Conservation (phyloP, 495 filamentous ascomycete genomes). For the Hypoxylon intermedium region DNA sequence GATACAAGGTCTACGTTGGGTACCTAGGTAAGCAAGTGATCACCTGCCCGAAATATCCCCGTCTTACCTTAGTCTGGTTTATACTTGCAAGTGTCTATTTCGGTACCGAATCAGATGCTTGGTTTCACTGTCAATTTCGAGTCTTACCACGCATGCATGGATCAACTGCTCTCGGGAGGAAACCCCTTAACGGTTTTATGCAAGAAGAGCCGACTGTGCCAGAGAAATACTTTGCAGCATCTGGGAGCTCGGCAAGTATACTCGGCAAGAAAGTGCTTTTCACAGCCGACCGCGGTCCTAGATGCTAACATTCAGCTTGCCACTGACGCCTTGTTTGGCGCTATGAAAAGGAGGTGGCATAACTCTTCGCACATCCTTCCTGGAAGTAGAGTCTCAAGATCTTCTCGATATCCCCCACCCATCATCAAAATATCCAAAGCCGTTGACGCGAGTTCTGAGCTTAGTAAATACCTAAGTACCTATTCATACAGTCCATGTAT, state of each 20-base stretch:
- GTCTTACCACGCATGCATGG: too few relatives aligned
- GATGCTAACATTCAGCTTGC: slow-evolving; percentile 16
- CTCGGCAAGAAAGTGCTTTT: slow-evolving; percentile 24
- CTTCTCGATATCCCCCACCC: slow-evolving; percentile 10
- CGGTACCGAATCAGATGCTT: too few relatives aligned
- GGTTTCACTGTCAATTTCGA: too few relatives aligned
- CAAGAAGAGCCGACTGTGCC: slow-evolving; percentile 16
- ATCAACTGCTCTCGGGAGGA: not conserved
- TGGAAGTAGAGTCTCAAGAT: slow-evolving; percentile 14
- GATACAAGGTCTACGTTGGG: slow-evolving; percentile 24
- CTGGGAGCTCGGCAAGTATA: slow-evolving; percentile 42
- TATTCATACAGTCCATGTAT: too few relatives aligned
- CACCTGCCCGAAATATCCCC: too few relatives aligned
- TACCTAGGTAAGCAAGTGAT: not conserved
- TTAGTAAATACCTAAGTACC: too few relatives aligned
- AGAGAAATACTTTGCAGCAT: slow-evolving; percentile 37
- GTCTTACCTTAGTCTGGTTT: too few relatives aligned
- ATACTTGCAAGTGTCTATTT: too few relatives aligned
- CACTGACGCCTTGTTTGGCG: slow-evolving; percentile 33
- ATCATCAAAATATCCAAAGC: not conserved
- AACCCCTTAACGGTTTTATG: not conserved
- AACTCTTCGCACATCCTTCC: slow-evolving; percentile 27
- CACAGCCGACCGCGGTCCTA: slow-evolving; percentile 24
- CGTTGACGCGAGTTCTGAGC: not conserved
- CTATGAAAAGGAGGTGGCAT: slow-evolving; percentile 30